A percentile compares a stretch with the other conserved stretches of the same genome.
These are phyloP conservation scores for Entrophospora sp. DNA, from an alignment of 192 early-diverging fungal genomes.

Conservation along the genomic window DNA sequence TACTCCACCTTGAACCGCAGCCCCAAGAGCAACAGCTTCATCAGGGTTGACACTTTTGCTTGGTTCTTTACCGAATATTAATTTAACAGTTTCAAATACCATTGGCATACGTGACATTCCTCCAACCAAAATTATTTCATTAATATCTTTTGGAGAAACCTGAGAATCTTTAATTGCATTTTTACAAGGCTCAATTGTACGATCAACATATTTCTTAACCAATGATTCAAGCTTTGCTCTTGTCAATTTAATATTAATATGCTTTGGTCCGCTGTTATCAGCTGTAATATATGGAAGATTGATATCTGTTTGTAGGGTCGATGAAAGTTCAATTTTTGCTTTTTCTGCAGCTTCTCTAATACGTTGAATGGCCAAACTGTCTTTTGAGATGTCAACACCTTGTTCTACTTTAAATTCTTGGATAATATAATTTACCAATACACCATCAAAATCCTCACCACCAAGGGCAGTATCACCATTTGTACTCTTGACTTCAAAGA, in stretches of 20 bases:
- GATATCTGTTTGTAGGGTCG: constrained; percentile 87
- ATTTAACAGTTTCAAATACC: constrained; percentile 88
- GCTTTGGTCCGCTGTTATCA: constrained; percentile 83
- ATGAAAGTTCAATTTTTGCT: constrained; percentile 97
- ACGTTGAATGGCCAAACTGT: constrained; percentile 95
- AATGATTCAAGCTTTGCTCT: constrained; percentile 84
- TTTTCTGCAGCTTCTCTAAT: constrained; percentile 97
- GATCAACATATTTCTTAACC: constrained; percentile 67
- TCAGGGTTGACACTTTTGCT: constrained; percentile 96
- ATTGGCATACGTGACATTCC: constrained; percentile 98
- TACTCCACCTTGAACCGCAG: constrained; percentile 97
- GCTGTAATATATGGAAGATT: constrained; percentile 95
- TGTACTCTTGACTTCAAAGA: constrained; percentile 98
- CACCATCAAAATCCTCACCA: constrained; percentile 69
- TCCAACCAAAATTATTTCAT: constrained; percentile 94
- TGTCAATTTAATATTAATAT: constrained; percentile 92
- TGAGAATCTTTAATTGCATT: constrained; percentile 94
- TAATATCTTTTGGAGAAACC: constrained; percentile 68
- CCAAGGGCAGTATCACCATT: constrained; percentile 89
- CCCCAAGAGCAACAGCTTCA: constrained; percentile 96
- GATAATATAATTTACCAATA: constrained; percentile 69
- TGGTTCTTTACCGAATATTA: constrained; percentile 82
- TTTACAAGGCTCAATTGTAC: constrained; percentile 89
- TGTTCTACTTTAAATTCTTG: constrained; percentile 89
- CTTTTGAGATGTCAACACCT: constrained; percentile 72